These are phyloP conservation scores for Termitomyces sp. DNA, from an alignment of 768 basidiomycete genomes.

Conservation along the genomic window DNA sequence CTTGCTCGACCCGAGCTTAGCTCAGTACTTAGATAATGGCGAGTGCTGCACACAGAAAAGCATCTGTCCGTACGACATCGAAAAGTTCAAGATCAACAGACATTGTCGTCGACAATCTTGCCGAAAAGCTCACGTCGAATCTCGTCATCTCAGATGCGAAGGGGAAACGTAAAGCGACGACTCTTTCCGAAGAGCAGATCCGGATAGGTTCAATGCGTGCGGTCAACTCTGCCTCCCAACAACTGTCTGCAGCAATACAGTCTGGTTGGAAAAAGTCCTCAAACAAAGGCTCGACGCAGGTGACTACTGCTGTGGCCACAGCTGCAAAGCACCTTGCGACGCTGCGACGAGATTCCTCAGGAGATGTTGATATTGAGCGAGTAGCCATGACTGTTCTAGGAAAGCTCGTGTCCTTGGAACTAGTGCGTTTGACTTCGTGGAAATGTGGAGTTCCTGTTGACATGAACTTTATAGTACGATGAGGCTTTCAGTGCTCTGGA, in stretches of 20 bases:
- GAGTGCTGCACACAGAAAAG: neutral
- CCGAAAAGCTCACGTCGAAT: constrained; percentile 21
- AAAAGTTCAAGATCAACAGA: neutral
- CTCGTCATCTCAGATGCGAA: constrained; percentile 23
- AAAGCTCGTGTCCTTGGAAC: constrained; percentile 61
- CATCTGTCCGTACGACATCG: neutral
- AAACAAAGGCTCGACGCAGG: constrained; percentile 22
- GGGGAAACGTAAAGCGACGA: constrained; percentile 23
- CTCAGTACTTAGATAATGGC: neutral
- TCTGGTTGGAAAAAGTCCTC: constrained; percentile 53
- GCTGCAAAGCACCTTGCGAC: constrained; percentile 38
- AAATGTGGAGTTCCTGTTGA: neutral
- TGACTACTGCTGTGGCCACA: constrained; percentile 27
- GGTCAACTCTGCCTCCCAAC: constrained; percentile 59
- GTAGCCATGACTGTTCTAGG: constrained; percentile 64
- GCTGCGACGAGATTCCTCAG: constrained; percentile 39
- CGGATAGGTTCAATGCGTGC: constrained; percentile 50
- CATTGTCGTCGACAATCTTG: constrained; percentile 20
- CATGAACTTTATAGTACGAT: constrained; percentile 39
- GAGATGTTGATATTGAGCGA: constrained; percentile 63
- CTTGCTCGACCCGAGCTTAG: neutral
- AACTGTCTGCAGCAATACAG: constrained; percentile 43
- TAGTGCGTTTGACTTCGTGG: constrained; percentile 45
- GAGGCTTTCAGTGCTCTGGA: constrained; percentile 38
- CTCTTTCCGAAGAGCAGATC: constrained; percentile 26